phyloP scores from a whole-genome alignment of 805 yeast species.

The Wickerhamomyces alni region DNA sequence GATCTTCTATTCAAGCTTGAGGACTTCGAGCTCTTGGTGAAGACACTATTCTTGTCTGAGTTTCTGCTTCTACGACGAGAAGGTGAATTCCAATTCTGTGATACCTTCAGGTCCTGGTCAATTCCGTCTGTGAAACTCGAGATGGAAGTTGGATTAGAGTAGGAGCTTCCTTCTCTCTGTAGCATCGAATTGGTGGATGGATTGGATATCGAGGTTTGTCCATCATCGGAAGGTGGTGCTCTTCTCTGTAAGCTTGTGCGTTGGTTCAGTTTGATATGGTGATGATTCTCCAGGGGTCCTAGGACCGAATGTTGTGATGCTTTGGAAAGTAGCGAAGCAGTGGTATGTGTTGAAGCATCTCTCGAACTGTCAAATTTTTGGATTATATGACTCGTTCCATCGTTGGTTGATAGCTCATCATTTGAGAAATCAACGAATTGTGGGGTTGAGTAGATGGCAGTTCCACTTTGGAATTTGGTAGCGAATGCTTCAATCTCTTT shows the following conservation, averaged over 20 bases:
- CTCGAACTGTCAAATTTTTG: constrained; percentile 26
- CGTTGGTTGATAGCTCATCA: constrained; percentile 26
- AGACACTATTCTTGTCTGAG: background rate
- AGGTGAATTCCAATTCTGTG: constrained; percentile 26
- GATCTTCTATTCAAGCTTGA: constrained; percentile 15
- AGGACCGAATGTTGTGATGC: constrained; percentile 1
- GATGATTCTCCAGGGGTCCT: constrained; percentile 1
- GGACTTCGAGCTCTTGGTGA: background rate
- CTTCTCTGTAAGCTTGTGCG: constrained; percentile 14
- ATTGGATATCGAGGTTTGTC: constrained; percentile 23
- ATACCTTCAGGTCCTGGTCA: constrained; percentile 15
- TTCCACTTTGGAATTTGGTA: constrained; percentile 56
- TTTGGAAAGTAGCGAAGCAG: constrained; percentile 2
- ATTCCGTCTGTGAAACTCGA: constrained; percentile 23
- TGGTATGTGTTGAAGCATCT: constrained; percentile 15
- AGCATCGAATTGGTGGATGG: constrained; percentile 19
- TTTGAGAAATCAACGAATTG: constrained; percentile 55
- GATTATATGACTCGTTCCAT: constrained; percentile 10
- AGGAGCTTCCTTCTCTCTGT: constrained; percentile 19
- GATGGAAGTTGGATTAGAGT: constrained; percentile 24
- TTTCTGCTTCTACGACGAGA: constrained; percentile 23
- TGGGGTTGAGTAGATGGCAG: constrained; percentile 51
- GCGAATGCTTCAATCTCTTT: constrained; percentile 54
- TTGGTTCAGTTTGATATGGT: constrained; percentile 6
- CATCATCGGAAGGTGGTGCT: constrained; percentile 26